Conservation (phyloP, 1,139 yeast species). For the Taphrina deformans region DNA sequence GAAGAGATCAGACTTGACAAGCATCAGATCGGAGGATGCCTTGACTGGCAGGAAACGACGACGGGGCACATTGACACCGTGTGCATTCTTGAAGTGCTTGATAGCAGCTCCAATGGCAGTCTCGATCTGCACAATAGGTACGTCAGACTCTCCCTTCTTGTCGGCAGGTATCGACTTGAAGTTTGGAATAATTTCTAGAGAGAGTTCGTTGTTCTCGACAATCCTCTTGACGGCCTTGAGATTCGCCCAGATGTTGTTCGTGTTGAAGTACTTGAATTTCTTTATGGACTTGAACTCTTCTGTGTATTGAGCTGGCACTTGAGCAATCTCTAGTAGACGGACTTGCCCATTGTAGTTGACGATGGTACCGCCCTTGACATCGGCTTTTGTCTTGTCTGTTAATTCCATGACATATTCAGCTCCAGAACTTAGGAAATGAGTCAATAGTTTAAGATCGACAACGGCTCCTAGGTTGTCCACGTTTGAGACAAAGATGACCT, state of each 20-base stretch:
- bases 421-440: slow-evolving; percentile 88
- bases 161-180: slow-evolving; percentile 67
- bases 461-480: slow-evolving; percentile 99
- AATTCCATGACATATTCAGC: slow-evolving; percentile 97
- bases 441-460: slow-evolving; percentile 84
- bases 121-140: slow-evolving; percentile 88
- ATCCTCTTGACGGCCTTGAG: slow-evolving; percentile 90
- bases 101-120: slow-evolving; percentile 99
- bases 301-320: slow-evolving; percentile 97
- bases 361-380: slow-evolving; percentile 98
- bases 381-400: slow-evolving; percentile 98
- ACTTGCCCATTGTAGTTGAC: slow-evolving; percentile 95
- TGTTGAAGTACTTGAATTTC: slow-evolving; percentile 96
- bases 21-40: slow-evolving; percentile 89
- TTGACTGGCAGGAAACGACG: slow-evolving; percentile 96
- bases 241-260: slow-evolving; percentile 96
- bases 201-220: slow-evolving; percentile 78
- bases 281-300: slow-evolving; percentile 97
- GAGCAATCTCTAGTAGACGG: slow-evolving; percentile 93
- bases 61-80: slow-evolving; percentile 98
- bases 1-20: slow-evolving; percentile 95
- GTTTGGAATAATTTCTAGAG: slow-evolving; percentile 94
- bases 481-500: slow-evolving; percentile 88
- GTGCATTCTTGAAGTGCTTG: slow-evolving; percentile 91
- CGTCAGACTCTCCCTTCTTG: slow-evolving; percentile 43